A percentile compares a stretch with the other conserved stretches of the same genome.
Evolutionary conservation across 345 rosid species (phyloP).

Genomic region (Dimocarpus longan): DNA sequence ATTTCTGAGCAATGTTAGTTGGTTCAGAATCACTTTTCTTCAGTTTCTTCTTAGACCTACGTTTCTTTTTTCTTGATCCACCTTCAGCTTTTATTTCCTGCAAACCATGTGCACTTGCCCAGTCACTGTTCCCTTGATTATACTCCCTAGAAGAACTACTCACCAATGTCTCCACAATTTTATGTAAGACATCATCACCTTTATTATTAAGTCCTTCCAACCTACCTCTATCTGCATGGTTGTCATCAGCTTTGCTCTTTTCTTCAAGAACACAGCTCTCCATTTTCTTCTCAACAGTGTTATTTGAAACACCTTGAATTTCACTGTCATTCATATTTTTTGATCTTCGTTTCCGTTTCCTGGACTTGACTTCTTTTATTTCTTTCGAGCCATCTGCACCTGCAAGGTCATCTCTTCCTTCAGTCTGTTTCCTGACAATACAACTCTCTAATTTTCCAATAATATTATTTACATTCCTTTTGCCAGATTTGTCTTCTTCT

Average conservation of each 20-base stretch:
- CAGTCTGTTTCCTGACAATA: background rate
- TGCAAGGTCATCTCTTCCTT: background rate
- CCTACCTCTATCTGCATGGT: background rate
- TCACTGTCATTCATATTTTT: background rate
- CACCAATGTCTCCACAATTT: no score
- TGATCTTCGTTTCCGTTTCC: constrained; percentile 6
- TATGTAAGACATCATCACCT: no score
- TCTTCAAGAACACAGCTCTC: background rate
- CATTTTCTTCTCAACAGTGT: background rate
- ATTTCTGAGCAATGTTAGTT: no score
- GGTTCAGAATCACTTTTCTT: no score
- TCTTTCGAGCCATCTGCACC: constrained; percentile 7
- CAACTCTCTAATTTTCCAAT: background rate
- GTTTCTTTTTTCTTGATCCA: no score
- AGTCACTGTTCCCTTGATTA: no score
- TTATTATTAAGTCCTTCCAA: background rate
- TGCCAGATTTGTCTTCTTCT: background rate
- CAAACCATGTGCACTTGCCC: no score
- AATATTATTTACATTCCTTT: background rate
- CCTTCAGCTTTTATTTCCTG: no score
- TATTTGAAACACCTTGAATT: background rate
- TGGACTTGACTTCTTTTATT: constrained; percentile 10
- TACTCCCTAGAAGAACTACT: no score
- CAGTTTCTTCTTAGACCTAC: no score
- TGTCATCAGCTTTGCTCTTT: background rate